Percentiles rank a stretch among this genome's conserved stretches.
Evolutionary conservation across 2,329 filamentous ascomycete species (phyloP).

Genomic region (Fusarium nelsonii): DNA sequence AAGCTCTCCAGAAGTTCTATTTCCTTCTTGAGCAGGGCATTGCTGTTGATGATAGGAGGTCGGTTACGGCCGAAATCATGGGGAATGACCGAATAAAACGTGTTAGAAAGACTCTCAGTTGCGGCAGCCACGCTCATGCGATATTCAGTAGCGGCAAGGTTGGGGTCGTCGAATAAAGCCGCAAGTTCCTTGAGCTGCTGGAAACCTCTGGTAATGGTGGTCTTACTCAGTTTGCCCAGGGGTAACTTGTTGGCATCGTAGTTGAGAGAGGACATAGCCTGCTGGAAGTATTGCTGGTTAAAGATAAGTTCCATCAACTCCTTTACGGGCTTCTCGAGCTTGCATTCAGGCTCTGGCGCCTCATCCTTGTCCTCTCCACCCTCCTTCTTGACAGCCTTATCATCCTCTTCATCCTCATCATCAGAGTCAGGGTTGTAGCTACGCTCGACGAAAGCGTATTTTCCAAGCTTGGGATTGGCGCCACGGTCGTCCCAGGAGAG

Average conservation of each 20-base stretch:
- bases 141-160: conserved; percentile 61
- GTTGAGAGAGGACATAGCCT: conserved; percentile 74
- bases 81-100: conserved; percentile 85
- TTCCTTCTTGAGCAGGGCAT: conserved; percentile 75
- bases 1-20: conserved; percentile 84
- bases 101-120: conserved; percentile 76
- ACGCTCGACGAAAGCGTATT: conserved; percentile 85
- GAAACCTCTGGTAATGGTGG: conserved; percentile 80
- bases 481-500: conserved; percentile 66
- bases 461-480: conserved; percentile 69
- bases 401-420: conserved; percentile 57
- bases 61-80: conserved; percentile 81
- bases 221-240: conserved; percentile 84
- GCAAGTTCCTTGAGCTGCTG: conserved; percentile 81
- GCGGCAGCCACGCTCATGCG: conserved; percentile 55
- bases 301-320: conserved; percentile 85
- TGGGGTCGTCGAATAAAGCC: conserved; percentile 69
- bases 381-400: conserved; percentile 52
- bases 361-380: conserved; percentile 53
- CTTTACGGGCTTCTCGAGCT: conserved; percentile 70
- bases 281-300: conserved; percentile 78
- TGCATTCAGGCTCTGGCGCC: conserved; percentile 62
- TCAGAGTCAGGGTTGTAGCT: conserved; percentile 79
- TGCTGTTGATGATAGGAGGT: conserved; percentile 74
- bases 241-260: conserved; percentile 83